phyloP scores from a whole-genome alignment of 805 yeast species.

The Lachancea nothofagi region DNA sequence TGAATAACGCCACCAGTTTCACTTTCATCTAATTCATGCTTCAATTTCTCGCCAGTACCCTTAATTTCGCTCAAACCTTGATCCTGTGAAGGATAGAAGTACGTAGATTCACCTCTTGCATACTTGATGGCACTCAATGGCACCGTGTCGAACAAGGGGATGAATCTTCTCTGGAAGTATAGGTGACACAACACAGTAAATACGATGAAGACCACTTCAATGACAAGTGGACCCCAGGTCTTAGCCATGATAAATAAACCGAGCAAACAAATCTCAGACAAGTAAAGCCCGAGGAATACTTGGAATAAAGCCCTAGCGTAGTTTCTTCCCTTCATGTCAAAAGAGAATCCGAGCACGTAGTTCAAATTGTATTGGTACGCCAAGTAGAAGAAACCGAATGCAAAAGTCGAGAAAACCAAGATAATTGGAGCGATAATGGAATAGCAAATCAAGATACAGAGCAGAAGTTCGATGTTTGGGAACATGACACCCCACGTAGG shows the following conservation, averaged over 20 bases:
- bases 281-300: conserved; percentile 62
- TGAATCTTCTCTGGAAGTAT: conserved; percentile 52
- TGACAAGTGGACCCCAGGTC: conserved; percentile 71
- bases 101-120: conserved; percentile 36
- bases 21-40: conserved; percentile 19
- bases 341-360: conserved; percentile 55
- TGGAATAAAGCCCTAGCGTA: conserved; percentile 71
- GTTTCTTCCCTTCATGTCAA: conserved; percentile 65
- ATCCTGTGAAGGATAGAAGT: conserved; percentile 56
- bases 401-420: conserved; percentile 58
- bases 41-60: conserved; percentile 40
- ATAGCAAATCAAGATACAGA: conserved; percentile 67
- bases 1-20: conserved; percentile 26
- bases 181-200: conserved; percentile 56
- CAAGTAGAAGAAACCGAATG: conserved; percentile 50
- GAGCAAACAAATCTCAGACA: conserved; percentile 62
- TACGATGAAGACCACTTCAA: conserved; percentile 57
- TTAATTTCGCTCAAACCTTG: conserved; percentile 58
- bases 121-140: conserved; percentile 53
- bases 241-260: conserved; percentile 73
- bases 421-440: conserved; percentile 74
- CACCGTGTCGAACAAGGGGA: conserved; percentile 60
- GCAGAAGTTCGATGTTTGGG: conserved; percentile 71
- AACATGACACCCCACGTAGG: conserved; percentile 80
- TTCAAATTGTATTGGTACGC: conserved; percentile 59